Evolutionary conservation across 768 basidiomycete genomes (phyloP), one percentile per base, ranked within the genome.

Genomic region (Collybiopsis luxurians): DNA sequence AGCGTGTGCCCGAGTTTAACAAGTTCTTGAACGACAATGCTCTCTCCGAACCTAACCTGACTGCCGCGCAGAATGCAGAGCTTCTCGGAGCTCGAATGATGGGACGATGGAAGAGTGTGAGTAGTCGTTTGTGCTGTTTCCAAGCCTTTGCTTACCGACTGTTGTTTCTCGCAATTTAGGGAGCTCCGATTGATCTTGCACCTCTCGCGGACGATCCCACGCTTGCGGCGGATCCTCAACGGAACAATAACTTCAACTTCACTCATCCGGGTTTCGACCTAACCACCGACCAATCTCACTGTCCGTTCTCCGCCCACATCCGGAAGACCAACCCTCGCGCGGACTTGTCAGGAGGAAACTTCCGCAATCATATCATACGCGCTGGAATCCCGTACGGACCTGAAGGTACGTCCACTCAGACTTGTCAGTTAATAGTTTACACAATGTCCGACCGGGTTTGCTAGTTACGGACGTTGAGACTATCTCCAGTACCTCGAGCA

Each of bases 231-330:
- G 63, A 72, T 56, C 55, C 60, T 4, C 46, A 51, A 27, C 52
- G 61, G 17, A 69, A 69, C 60, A 70, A 75, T 58, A 56, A 73
- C 43, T 74, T 75, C 54, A 63, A 67, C 50, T 76, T 63, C 36
- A 56, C 65, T 0, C 60, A 61, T n/a, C 52, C 63, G 21, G 59
- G 43, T 21, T 57, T 55, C 2, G 60, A 65, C 38, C 52, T 58
- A 26, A 51, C 56, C 40, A 62, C 63, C 56, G 61, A 65, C 57
- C 62, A 67, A 51, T 46, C 60, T 2, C 53, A 51, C 34, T 75
- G 73, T 56, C 72, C 72, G 1, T 70, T 73, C 57, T 59, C 65
- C 24, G 67, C 70, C 1, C 69, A 71, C 48, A 66, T 65, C 30
- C 67, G 69, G 38, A 72, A 73, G 60, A 66, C 64, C 3, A 57